A percentile compares a stretch with the other conserved stretches of the same genome.
Evolutionary conservation across 2,329 filamentous ascomycete species (phyloP).

Genomic region (Cladosporium sp.): DNA sequence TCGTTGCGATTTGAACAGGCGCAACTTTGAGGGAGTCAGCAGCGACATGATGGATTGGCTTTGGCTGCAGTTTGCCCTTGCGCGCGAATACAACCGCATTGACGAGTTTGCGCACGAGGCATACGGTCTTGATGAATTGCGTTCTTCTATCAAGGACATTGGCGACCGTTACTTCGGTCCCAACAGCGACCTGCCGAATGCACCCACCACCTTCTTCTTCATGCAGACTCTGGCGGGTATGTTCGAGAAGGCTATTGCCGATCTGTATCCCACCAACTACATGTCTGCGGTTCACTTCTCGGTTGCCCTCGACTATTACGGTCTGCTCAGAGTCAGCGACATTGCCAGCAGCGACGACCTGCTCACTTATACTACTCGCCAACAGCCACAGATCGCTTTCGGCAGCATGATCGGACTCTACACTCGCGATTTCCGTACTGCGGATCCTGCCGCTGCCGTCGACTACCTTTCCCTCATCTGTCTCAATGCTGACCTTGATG

Average conservation of each 20-base stretch:
- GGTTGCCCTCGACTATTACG: constrained; percentile 83
- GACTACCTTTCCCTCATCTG: constrained; percentile 92
- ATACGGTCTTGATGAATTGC: constrained; percentile 63
- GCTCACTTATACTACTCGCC: constrained; percentile 61
- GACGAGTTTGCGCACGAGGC: constrained; percentile 60
- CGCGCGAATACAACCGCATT: constrained; percentile 55
- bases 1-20: constrained; percentile 58
- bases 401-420: constrained; percentile 91
- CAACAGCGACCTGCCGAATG: constrained; percentile 70
- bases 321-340: constrained; percentile 80
- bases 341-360: constrained; percentile 68
- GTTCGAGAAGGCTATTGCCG: constrained; percentile 90
- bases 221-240: constrained; percentile 84
- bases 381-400: constrained; percentile 83
- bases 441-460: constrained; percentile 80
- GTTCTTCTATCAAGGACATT: constrained; percentile 78
- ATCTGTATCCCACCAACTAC: constrained; percentile 86
- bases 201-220: constrained; percentile 88
- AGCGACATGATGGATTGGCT: constrained; percentile 62
- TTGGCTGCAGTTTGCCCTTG: constrained; percentile 61
- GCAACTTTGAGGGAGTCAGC: constrained; percentile 53
- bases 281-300: constrained; percentile 94
- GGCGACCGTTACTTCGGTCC: constrained; percentile 87
- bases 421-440: constrained; percentile 90
- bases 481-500: constrained; percentile 77